Base-by-base conservation (phyloP, 805 yeast species). In the Wickerhamiella azyma region DNA sequence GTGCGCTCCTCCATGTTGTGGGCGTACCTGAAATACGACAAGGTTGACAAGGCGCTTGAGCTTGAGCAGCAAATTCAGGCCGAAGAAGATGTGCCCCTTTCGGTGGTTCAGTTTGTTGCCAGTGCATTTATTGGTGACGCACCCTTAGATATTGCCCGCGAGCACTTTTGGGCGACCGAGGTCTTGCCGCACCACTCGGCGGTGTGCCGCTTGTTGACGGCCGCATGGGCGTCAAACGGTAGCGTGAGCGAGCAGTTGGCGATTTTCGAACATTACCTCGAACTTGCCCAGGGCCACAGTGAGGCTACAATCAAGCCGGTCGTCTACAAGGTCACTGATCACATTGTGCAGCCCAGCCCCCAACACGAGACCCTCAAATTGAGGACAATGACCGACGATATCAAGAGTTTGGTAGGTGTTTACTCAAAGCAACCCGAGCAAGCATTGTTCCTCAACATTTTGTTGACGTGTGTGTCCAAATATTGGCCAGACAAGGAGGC, bases 61-160 rank as follows among this genome's bases (percentile, higher is more conserved):
- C 26, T 28, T 7, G 35, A 26, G 11, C 28, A 33, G 2, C 29
- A 41, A 36, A 29, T 44, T n/a, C 18, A 4, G 8, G 41, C 24
- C 24, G 24, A 21, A 21, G 7, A 30, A 2, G 29, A 40, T 9
- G 33, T 37, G 2, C 48, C 32, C 4, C 16, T 44, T 8, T 18
- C 44, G 24, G 43, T 19, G 11, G 24, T 19, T 26, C 16, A 16
- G 29, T 51, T 43, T 24, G 24, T 54, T 9, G 29, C 43, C 3
- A 52, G 53, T 16, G 55, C 49, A 2, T 53, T 56, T 33, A 37
- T 56, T n/a, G 59, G 58, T 26, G 57, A 56, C 14, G 57, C 56
- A 1, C 57, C 59, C 5, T 37, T 42, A 5, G 52, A 38, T 1
- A 6, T 47, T 10, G 59, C 56, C 3, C 39, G 35, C 10, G 14